Evolutionary conservation across 306 rosid species (phyloP).

Genomic region (Trichosanthes truncata): DNA sequence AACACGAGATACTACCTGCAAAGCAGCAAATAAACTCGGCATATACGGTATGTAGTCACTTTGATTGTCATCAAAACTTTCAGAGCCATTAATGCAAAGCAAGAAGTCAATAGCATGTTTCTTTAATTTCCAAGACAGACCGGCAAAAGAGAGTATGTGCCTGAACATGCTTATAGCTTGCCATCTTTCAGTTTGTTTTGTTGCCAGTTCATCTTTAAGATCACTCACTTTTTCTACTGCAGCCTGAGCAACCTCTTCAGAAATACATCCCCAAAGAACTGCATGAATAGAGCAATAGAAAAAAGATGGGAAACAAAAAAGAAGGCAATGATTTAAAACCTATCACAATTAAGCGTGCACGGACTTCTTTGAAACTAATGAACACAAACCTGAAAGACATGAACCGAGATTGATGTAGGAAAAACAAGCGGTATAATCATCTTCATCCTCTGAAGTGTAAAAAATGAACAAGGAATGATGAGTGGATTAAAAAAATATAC

Average conservation of each 20-base stretch:
- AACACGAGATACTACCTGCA: constrained; percentile 47
- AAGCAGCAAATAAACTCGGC: constrained; percentile 53
- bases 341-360: background rate
- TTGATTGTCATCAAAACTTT: constrained; percentile 22
- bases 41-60: constrained; percentile 35
- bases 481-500: background rate
- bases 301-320: constrained; percentile 14
- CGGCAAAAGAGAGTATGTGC: constrained; percentile 42
- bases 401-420: constrained; percentile 64
- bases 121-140: constrained; percentile 71
- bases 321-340: constrained; percentile 6
- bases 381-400: constrained; percentile 65
- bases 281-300: constrained; percentile 13
- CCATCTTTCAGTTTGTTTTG: constrained; percentile 63
- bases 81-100: constrained; percentile 39
- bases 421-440: constrained; percentile 35
- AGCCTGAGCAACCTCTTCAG: constrained; percentile 43
- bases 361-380: background rate
- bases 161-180: constrained; percentile 71
- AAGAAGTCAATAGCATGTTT: constrained; percentile 55
- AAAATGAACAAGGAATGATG: background rate
- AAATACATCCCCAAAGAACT: constrained; percentile 75
- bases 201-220: constrained; percentile 45
- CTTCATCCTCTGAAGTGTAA: constrained; percentile 44
- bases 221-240: constrained; percentile 40